Conservation (phyloP, 2,329 filamentous ascomycete species). For the Trichoderma sp. region DNA sequence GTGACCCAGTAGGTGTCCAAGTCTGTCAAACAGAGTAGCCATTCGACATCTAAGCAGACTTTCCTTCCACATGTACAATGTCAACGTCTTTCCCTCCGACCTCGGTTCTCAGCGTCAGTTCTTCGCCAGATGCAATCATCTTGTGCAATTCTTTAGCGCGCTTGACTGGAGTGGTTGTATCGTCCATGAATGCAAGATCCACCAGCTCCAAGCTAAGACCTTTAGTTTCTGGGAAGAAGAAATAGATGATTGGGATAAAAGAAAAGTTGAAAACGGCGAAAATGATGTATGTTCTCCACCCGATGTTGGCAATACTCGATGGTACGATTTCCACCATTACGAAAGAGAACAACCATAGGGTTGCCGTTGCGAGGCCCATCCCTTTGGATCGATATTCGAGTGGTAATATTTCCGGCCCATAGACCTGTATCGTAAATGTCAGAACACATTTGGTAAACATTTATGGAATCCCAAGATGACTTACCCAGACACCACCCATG, state of each 20-base stretch:
- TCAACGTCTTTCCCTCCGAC: constrained; percentile 2
- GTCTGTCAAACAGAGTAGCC: background rate
- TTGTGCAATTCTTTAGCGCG: constrained; percentile 21
- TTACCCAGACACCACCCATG: constrained; percentile 44
- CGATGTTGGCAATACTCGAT: constrained; percentile 34
- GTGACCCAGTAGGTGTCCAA: background rate
- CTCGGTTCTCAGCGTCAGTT: constrained; percentile 10
- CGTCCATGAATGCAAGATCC: constrained; percentile 39
- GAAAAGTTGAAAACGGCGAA: constrained; percentile 38
- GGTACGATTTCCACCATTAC: constrained; percentile 34
- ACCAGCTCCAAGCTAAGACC: constrained; percentile 49
- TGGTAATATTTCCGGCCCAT: constrained; percentile 41
- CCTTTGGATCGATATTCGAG: constrained; percentile 39
- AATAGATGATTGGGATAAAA: constrained; percentile 38
- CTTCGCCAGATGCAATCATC: constrained; percentile 14
- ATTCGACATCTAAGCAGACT: background rate
- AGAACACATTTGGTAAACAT: background rate
- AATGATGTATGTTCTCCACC: constrained; percentile 38
- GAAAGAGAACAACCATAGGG: constrained; percentile 44
- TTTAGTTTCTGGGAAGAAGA: constrained; percentile 40
- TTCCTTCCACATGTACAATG: constrained; percentile 2
- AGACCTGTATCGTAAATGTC: background rate
- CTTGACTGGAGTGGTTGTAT: constrained; percentile 12
- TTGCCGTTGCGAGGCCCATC: constrained; percentile 41
- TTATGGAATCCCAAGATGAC: constrained; percentile 32